Base-by-base conservation (phyloP, 441 rosid genomes). In the Eutrema salsugineum region DNA sequence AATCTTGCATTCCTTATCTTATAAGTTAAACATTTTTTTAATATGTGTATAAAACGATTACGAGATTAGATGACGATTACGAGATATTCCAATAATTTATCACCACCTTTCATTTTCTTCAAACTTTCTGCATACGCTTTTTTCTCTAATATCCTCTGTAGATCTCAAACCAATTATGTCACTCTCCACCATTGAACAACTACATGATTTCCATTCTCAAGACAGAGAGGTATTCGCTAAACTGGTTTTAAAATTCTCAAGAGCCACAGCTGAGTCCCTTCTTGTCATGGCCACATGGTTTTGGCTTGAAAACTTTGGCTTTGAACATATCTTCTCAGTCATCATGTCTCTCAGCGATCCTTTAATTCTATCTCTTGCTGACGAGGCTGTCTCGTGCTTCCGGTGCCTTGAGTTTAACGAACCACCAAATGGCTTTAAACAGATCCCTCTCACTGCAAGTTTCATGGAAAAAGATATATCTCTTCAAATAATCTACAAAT, bases 231-330 rank as follows among this genome's bases (percentile, higher is more conserved):
- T 86, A 0, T 91, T 91, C 74, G 44, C 83, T 20, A 80, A 82
- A 11, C 7, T 91, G 71, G 85, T 91, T 2, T n/a, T 78, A 16
- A 44, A 11, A 1, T 66, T 84, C 3, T 16, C 36, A 63, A 71
- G 86, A 53, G 48, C 82, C 0, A 85, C 83, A 2, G 84, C 77
- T 40, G 87, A 88, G 7, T 87, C 88, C 63, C 62, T 91, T 3
- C 74, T 88, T 0, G 73, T 86, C 56, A 77, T 91, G 78, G 86
- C 94, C 15, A 38, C 78, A 2, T 91, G 93, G 94, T 65, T 91
- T 22, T 88, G 93, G 94, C 83, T 91, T 3, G 93, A 91, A 75
- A 82, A 83, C 12, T 73, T 40, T 22, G 83, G 82, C 5, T 86
- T 64, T 28, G 87, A 87, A 2, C 76, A 79, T 48, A 40, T 88